phyloP scores from a whole-genome alignment of 1,139 yeast species.

The Magnusiomyces sp. region DNA sequence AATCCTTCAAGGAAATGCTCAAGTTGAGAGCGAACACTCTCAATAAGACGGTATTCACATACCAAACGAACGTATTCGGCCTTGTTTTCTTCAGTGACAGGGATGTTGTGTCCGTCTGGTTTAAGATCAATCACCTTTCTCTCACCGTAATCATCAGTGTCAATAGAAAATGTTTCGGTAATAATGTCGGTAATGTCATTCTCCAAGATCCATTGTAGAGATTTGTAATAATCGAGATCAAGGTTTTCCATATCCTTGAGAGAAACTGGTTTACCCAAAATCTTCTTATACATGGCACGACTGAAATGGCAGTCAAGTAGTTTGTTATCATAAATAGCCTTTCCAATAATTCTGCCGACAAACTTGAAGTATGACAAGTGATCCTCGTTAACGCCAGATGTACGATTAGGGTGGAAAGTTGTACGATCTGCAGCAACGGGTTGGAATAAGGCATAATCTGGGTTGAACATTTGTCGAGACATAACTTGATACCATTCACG shows the following conservation, averaged over 20 bases:
- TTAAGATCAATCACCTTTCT: slow-evolving; percentile 70
- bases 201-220: slow-evolving; percentile 92
- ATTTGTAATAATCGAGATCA: slow-evolving; percentile 87
- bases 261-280: slow-evolving; percentile 73
- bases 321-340: slow-evolving; percentile 83
- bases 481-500: slow-evolving; percentile 96
- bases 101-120: slow-evolving; percentile 72
- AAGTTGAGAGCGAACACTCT: slow-evolving; percentile 82
- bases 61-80: slow-evolving; percentile 79
- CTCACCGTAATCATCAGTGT: slow-evolving; percentile 91
- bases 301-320: slow-evolving; percentile 92
- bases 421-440: slow-evolving; percentile 92
- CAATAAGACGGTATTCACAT: slow-evolving; percentile 78
- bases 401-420: slow-evolving; percentile 91
- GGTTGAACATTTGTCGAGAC: slow-evolving; percentile 92
- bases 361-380: slow-evolving; percentile 89
- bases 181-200: slow-evolving; percentile 93
- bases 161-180: slow-evolving; percentile 92
- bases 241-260: slow-evolving; percentile 92
- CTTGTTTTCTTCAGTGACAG: slow-evolving; percentile 87
- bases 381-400: slow-evolving; percentile 88
- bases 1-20: slow-evolving; percentile 74
- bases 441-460: slow-evolving; percentile 86
- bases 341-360: slow-evolving; percentile 89
- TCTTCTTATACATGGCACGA: slow-evolving; percentile 85